Base-by-base conservation (phyloP, 2,329 filamentous ascomycete species). In the Pestalotiopsis sp. region DNA sequence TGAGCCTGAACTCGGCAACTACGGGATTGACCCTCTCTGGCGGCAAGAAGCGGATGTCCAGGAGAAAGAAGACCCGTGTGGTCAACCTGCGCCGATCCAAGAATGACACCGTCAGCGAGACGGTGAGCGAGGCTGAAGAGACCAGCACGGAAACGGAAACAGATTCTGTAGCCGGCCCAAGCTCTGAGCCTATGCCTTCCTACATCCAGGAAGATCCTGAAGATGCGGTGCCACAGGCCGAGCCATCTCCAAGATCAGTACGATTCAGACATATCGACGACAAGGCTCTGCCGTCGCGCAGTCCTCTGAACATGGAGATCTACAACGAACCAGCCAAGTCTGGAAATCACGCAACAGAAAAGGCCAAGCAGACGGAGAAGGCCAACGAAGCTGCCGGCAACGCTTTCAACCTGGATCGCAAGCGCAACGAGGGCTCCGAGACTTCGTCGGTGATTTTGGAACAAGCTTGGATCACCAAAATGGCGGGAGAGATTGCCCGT, bases 381-480 rank as follows among this genome's bases (percentile, higher is more conserved):
- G 68, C 71, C 1, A 67, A 73, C 2, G 66, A 73, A 67, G 71
- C 74, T 31, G 73, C 74, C 64, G 77, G 80, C 64, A 77, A 73
- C 49, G 73, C 73, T 17, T 78, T 73, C 64, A 73, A 76, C 70
- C 75, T 76, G 14, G 73, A 73, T 11, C 71, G 74, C 64, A 71
- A 76, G 75, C 69, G 80, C 77, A 73, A 74, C 75, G 76, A 78
- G 69, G 75, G 76, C 72, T 86, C 85, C 0, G 86, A 88, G 39
- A 84, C 82, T 4, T 84, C 86, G 13, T 87, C 87, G 0, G 84
- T 86, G 36, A 93, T 94, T 63, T 83, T 93, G 31, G 92, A 94
- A 77, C 91, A 94, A 79, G 93, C 93, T 2, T 96, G 93, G 92
- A 92, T 96, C 81, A 90, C 92, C 83, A 96, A 97, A 83, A 96